Base-by-base conservation (phyloP, 306 rosid genomes). In the Notholithocarpus densiflorus region DNA sequence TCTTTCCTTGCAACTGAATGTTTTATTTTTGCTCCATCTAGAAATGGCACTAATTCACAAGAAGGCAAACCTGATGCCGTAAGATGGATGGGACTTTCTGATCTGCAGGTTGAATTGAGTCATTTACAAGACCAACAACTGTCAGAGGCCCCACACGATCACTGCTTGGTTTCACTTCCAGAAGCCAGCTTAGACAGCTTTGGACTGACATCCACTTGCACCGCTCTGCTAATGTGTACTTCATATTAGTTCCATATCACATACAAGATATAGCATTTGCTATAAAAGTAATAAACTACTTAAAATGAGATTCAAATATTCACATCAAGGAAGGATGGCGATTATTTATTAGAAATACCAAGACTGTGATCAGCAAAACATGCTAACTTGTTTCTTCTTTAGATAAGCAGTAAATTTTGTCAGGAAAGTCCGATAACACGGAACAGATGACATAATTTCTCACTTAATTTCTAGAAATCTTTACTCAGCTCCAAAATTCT, bases 101-200 rank as follows among this genome's bases (percentile, higher is more conserved):
- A 54, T 76, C 85, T 74, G 80, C 74, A 45, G 89, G 84, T 24
- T 77, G 71, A 24, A 74, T 34, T 29, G 86, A 77, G 60, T 90
- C 90, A 60, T 92, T 85, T 78, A 88, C 71, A 78, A 85, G 86
- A 68, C 98, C 90, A 78, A 81, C 68, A 76, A 87, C 94, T 65
- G 62, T 77, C 83, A 89, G 86, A 1, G 90, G 88, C 80, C 98
- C 98, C 34, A 94, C 77, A 40, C 98, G 92, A 77, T 86, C 86
- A 2, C 68, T 81, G 24, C 82, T 75, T 20, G 88, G 88, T 69
- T 82, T 90, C 82, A 88, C 92, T 86, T 88, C 92, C 83, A 80
- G 24, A 78, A 90, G 92, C 94, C 79, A 89, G 77, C 79, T 89
- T 79, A 82, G 84, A 89, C 97, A 92, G 87, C 83, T 88, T 52